phyloP scores from a whole-genome alignment of 2,329 filamentous ascomycete genomes.

The Beauveria medogensis region DNA sequence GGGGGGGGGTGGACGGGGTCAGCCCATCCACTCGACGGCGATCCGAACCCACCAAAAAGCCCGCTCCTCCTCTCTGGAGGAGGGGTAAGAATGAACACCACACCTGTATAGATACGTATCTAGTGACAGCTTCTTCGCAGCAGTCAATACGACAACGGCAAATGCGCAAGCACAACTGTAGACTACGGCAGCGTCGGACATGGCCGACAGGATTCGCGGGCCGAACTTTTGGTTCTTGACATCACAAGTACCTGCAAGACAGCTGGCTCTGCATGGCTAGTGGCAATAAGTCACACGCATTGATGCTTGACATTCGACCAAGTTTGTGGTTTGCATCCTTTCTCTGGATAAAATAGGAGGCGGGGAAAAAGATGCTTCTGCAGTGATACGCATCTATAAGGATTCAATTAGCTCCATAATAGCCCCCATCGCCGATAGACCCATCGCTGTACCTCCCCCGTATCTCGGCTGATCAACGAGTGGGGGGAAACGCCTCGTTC shows the following conservation, averaged over 20 bases:
- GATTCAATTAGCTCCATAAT: background rate
- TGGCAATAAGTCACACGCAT: too few species aligned
- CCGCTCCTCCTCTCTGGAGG: background rate
- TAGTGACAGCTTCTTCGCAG: too few species aligned
- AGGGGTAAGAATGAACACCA: too few species aligned
- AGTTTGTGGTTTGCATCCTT: too few species aligned
- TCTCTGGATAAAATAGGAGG: too few species aligned
- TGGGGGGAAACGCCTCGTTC: background rate
- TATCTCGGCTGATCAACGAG: background rate
- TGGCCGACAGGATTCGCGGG: background rate
- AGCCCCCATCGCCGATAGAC: background rate
- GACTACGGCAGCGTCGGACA: background rate
- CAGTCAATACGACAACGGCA: too few species aligned
- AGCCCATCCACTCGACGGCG: background rate
- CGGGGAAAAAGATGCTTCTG: background rate
- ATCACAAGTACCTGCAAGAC: constrained; percentile 1
- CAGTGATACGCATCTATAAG: background rate
- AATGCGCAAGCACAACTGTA: too few species aligned
- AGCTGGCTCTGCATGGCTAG: background rate
- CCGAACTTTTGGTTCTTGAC: background rate
- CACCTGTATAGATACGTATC: too few species aligned
- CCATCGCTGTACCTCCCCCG: background rate
- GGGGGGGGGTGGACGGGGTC: background rate
- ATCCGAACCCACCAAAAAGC: background rate
- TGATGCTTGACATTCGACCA: too few species aligned